phyloP scores from a whole-genome alignment of 2,329 filamentous ascomycete genomes.

The Penicillium thymicola region DNA sequence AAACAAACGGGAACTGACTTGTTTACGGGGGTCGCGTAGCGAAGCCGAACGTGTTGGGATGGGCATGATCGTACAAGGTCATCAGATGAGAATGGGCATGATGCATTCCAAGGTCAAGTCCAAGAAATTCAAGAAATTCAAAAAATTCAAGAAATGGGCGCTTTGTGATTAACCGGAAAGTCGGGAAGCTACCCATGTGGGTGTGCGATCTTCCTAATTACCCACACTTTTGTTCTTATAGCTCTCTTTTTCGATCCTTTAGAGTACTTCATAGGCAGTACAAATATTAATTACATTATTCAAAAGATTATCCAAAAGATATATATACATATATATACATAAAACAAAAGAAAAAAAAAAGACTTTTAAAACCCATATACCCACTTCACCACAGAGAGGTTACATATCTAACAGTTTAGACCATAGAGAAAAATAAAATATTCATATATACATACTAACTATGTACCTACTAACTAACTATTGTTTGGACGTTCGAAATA shows the following conservation, averaged over 20 bases:
- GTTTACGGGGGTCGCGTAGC: conserved; percentile 34
- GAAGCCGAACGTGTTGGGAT: conserved; percentile 40
- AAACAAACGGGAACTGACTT: conserved; percentile 23
- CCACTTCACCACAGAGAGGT: no score
- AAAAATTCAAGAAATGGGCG: not conserved
- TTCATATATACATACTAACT: no score
- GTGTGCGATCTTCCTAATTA: not conserved
- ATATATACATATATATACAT: no score
- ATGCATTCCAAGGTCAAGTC: not conserved
- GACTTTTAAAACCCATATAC: no score
- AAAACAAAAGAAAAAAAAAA: not conserved
- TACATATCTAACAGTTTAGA: no score
- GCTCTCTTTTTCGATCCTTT: not conserved
- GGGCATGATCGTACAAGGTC: conserved; percentile 28
- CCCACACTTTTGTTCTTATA: not conserved
- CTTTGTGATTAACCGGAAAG: not conserved
- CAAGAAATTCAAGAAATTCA: no score
- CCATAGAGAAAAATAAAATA: no score
- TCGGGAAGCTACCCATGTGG: not conserved
- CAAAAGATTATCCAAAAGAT: no score
- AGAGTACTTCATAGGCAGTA: no score
- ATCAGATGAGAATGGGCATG: not conserved
- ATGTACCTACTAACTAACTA: no score
- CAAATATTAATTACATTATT: no score
- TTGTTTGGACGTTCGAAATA: no score